Evolutionary conservation across 2,329 filamentous ascomycete genomes (phyloP), one percentile per base, ranked within the genome.

Genomic region (Alternaria novae-zelandiae): DNA sequence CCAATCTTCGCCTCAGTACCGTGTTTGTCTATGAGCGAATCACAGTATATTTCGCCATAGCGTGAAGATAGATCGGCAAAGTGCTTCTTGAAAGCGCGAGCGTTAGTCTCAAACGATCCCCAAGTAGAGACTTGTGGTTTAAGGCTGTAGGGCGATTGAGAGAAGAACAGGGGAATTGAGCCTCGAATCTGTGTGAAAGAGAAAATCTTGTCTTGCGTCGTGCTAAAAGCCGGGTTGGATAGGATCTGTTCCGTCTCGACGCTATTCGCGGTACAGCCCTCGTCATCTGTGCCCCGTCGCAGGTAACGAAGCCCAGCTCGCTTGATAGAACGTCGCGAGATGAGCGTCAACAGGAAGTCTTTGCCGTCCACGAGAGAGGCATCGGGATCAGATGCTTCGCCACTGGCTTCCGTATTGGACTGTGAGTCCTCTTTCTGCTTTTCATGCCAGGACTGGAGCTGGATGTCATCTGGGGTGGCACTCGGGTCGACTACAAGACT

Each of bases 231-330:
- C 2, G 89, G 83, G 0, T 87, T 86, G 0, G 93, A 96, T 3
- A 99, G 84, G 10, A 99, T 91, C 79, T 99, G 96, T 77, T 99
- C 96, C 0, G 95, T 97, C 82, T 99, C 96, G 20, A 98, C 95
- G 26, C 86, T 90, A 74, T 99, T 99, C 17, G 96, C 96, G 5
- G 91, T 89, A 71, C 92, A 90, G 0, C 96, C 96, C 62, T 94
- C 89, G 62, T 98, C 94, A 70, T 99, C 94, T 21, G 97, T 88
- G 7, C 96, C 96, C 25, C 96, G 90, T 10, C 96, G 90, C 4
- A 97, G 85, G 80, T 99, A 99, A 57, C 96, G 89, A 26, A 98
- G 82, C 3, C 96, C 96, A 20, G 95, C 94, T 45, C 96, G 88
- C 72, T 95, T 92, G 21, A 91, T 88, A 1, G 94, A 97, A 28